A percentile compares a stretch with the other conserved stretches of the same genome.
These are phyloP conservation scores for Aureobasidium sp. DNA, from an alignment of 2,329 filamentous ascomycete genomes.

Conservation along the genomic window DNA sequence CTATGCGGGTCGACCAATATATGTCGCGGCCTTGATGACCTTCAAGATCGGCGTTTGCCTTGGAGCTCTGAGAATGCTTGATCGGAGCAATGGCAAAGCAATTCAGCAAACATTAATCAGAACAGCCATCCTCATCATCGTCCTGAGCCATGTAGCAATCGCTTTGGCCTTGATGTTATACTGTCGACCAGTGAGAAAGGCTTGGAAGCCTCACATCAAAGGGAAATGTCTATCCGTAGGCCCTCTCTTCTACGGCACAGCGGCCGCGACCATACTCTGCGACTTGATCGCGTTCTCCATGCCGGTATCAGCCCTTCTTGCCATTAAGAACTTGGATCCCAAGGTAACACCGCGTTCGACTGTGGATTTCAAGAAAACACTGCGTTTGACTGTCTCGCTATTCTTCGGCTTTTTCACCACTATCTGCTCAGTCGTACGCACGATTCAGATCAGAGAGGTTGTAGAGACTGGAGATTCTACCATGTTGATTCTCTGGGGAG, in stretches of 20 bases:
- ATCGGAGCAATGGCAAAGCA: not conserved
- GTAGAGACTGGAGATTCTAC: not conserved
- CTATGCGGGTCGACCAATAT: not conserved
- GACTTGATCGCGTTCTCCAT: constrained; percentile 2
- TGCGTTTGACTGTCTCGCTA: not conserved
- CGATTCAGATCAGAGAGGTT: not conserved
- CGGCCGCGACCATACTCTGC: not conserved
- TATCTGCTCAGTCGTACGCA: constrained; percentile 1
- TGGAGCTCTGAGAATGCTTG: not conserved
- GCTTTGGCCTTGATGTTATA: constrained; percentile 3
- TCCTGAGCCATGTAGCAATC: not conserved
- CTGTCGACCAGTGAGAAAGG: not conserved
- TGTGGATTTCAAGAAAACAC: too few relatives aligned
- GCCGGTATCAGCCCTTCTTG: not conserved
- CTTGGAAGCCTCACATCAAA: not conserved
- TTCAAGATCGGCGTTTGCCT: not conserved
- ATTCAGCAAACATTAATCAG: not conserved
- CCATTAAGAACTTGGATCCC: not conserved
- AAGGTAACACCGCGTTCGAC: not conserved
- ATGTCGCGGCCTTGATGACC: not conserved
- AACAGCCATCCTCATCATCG: not conserved
- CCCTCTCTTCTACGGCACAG: not conserved
- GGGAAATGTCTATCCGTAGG: not conserved
- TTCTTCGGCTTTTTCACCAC: constrained; percentile 1
- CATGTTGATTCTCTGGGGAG: constrained; percentile 1